A percentile compares a stretch with the other conserved stretches of the same genome.
phyloP scores from a whole-genome alignment of 305 asterid species.

The Solanum aculeatissimum region DNA sequence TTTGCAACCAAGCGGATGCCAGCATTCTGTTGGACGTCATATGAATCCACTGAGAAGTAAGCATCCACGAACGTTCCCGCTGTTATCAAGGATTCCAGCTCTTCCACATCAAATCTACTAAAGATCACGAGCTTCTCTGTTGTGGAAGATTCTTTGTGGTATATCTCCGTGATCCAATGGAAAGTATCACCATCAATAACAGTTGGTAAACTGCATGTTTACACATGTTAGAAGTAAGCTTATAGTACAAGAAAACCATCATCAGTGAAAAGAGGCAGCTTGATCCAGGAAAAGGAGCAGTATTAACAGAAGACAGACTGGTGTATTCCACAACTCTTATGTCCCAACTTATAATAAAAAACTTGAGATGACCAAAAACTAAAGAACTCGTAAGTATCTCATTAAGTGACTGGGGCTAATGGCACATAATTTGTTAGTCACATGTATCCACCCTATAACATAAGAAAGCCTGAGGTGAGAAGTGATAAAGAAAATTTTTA shows the following conservation, averaged over 20 bases:
- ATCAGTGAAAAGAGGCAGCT: not conserved
- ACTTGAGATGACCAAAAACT: not conserved
- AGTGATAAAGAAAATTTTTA: not conserved
- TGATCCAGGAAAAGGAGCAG: not conserved
- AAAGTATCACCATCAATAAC: slow-evolving; percentile 34
- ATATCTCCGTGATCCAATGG: slow-evolving; percentile 64
- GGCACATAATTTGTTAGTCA: not conserved
- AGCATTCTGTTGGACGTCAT: slow-evolving; percentile 67
- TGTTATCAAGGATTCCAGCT: slow-evolving; percentile 42
- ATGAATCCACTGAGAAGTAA: slow-evolving; percentile 53
- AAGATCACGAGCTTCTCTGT: slow-evolving; percentile 38
- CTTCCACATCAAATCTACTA: slow-evolving; percentile 39
- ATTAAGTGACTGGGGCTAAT: not conserved
- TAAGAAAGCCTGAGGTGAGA: not conserved
- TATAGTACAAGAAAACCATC: not conserved
- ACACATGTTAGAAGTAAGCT: not conserved
- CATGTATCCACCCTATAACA: not conserved
- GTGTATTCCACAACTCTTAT: not conserved
- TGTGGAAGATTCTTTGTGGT: slow-evolving; percentile 43
- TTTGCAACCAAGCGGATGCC: slow-evolving; percentile 78
- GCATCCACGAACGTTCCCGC: slow-evolving; percentile 62
- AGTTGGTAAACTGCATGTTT: slow-evolving; percentile 55
- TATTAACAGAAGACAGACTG: not conserved
- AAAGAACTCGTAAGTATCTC: not conserved
- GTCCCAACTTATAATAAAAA: not conserved